These are phyloP conservation scores for Cladophialophora psammophila DNA, from an alignment of 2,329 filamentous ascomycete species.

Conservation along the genomic window DNA sequence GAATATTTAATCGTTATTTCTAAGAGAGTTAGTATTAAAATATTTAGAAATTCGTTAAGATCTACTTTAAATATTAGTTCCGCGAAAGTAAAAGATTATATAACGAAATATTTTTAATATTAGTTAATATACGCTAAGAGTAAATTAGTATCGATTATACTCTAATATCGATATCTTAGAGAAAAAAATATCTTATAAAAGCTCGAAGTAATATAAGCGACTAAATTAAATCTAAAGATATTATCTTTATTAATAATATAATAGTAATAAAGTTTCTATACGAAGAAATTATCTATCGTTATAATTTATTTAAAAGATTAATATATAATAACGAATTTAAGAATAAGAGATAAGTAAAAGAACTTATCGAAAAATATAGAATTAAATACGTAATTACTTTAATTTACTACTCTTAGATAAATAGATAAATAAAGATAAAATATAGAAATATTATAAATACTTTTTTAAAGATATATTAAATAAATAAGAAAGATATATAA, in stretches of 20 bases:
- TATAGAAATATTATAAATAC: conserved; percentile 5
- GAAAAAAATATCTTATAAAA: conserved; percentile 4
- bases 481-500: neutral
- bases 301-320: neutral
- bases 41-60: conserved; percentile 1
- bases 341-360: neutral
- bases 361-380: too few species aligned
- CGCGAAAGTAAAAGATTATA: neutral
- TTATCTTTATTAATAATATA: neutral
- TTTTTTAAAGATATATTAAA: conserved; percentile 4
- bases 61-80: neutral
- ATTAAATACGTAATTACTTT: too few species aligned
- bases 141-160: conserved; percentile 1
- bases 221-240: neutral
- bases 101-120: neutral
- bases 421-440: neutral
- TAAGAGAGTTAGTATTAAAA: neutral
- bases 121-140: neutral
- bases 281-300: neutral
- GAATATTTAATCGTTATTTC: too few species aligned
- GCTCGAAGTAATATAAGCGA: neutral
- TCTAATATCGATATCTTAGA: neutral
- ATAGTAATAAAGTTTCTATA: conserved; percentile 11
- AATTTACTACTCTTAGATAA: too few species aligned
- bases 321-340: neutral